Conservation (phyloP, 768 basidiomycete genomes). For the Porpolomopsis calyptriformis region DNA sequence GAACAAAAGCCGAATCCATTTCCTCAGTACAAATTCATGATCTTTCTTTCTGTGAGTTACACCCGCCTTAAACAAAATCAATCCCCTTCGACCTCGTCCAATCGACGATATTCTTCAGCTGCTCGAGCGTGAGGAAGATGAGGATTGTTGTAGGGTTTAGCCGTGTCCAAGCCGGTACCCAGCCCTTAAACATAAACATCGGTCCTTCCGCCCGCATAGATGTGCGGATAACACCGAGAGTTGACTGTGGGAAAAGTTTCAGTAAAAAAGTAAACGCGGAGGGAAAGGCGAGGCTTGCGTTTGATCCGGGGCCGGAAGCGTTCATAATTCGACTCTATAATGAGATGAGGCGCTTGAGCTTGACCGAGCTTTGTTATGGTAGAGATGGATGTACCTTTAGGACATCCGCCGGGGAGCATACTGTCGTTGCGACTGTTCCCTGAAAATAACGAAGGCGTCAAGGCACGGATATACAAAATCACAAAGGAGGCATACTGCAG, state of each 20-base stretch:
- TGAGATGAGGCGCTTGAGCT: background rate
- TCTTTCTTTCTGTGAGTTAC: no score
- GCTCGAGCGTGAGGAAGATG: conserved; percentile 78
- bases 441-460: conserved; percentile 14
- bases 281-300: conserved; percentile 29
- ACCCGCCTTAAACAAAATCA: conserved; percentile 1
- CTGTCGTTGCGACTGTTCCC: conserved; percentile 84
- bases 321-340: conserved; percentile 77
- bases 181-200: conserved; percentile 91
- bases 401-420: conserved; percentile 84
- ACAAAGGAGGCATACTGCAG: conserved; percentile 45
- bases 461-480: background rate
- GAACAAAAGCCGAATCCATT: no score
- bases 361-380: background rate
- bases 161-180: conserved; percentile 80
- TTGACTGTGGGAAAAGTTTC: conserved; percentile 36
- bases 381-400: conserved; percentile 43
- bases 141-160: conserved; percentile 82
- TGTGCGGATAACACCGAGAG: conserved; percentile 53
- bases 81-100: conserved; percentile 36
- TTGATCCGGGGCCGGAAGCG: conserved; percentile 71
- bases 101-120: conserved; percentile 65
- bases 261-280: background rate
- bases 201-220: conserved; percentile 67
- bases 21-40: no score